phyloP scores from a whole-genome alignment of 2,329 filamentous ascomycete genomes.

The Stachybotrys chartarum region DNA sequence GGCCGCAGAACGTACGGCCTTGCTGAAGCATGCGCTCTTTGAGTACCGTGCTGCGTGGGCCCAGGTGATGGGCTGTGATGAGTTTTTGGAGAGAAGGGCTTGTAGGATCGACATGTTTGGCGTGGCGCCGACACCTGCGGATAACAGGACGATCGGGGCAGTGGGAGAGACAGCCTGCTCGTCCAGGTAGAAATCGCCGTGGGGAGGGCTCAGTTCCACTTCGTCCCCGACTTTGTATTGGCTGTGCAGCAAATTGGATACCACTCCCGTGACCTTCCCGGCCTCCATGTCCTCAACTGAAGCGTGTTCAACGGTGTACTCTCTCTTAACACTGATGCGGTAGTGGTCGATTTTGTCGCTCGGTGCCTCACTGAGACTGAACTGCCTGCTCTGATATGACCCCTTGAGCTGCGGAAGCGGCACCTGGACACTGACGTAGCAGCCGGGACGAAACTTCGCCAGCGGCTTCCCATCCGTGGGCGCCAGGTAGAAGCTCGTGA shows the following conservation, averaged over 20 bases:
- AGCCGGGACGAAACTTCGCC: conserved; percentile 59
- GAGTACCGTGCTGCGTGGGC: conserved; percentile 52
- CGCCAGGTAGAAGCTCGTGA: conserved; percentile 64
- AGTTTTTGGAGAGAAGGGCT: conserved; percentile 29
- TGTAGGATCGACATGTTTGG: conserved; percentile 61
- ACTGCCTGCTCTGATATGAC: conserved; percentile 66
- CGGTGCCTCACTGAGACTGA: conserved; percentile 59
- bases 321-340: conserved; percentile 68
- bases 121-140: conserved; percentile 62
- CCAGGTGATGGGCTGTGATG: conserved; percentile 47
- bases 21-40: conserved; percentile 46
- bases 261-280: conserved; percentile 33
- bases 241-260: conserved; percentile 47
- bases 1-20: conserved; percentile 36
- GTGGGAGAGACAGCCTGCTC: conserved; percentile 29
- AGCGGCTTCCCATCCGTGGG: conserved; percentile 50
- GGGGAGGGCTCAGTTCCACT: conserved; percentile 48
- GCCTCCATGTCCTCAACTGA: conserved; percentile 22
- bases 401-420: conserved; percentile 50
- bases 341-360: conserved; percentile 48
- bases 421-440: conserved; percentile 63
- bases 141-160: conserved; percentile 57
- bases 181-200: conserved; percentile 57
- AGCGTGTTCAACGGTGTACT: conserved; percentile 30
- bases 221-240: conserved; percentile 41